Percentiles rank a stretch among this genome's conserved stretches.
Conservation (phyloP, 2,329 filamentous ascomycete genomes). For the Plenodomus lindquistii region DNA sequence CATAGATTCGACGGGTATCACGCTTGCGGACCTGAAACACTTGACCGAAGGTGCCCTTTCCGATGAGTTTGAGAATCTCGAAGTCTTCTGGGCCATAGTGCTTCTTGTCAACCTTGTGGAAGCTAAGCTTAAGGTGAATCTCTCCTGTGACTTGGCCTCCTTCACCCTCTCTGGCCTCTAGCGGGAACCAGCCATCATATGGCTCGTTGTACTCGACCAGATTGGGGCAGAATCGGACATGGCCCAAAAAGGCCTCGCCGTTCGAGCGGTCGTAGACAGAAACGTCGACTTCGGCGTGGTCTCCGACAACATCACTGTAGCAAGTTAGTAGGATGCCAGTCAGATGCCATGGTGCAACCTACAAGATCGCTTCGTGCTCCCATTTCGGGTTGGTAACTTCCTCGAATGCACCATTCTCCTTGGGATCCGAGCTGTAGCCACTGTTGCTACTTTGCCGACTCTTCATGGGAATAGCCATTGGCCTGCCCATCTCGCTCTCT, state of each 20-base stretch:
- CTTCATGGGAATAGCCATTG: constrained; percentile 95
- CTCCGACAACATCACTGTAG: constrained; percentile 84
- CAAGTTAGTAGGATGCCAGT: constrained; percentile 20
- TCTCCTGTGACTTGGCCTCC: constrained; percentile 80
- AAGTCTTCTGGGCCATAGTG: constrained; percentile 96
- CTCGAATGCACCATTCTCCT: constrained; percentile 60
- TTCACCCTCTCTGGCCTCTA: constrained; percentile 79
- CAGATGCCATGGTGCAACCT: constrained; percentile 49
- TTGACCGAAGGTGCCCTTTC: constrained; percentile 97
- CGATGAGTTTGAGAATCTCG: constrained; percentile 92
- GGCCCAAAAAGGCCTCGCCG: constrained; percentile 88
- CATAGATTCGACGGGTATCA: constrained; percentile 93
- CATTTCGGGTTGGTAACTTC: constrained; percentile 84
- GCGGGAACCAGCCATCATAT: constrained; percentile 81
- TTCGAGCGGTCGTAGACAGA: constrained; percentile 88
- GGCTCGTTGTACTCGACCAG: constrained; percentile 69
- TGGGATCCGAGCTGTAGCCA: constrained; percentile 66
- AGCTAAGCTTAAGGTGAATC: constrained; percentile 82
- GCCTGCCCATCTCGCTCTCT: constrained; percentile 78
- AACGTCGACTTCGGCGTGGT: constrained; percentile 86
- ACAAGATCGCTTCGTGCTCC: constrained; percentile 97
- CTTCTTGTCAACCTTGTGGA: constrained; percentile 81
- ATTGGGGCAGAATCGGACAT: constrained; percentile 79
- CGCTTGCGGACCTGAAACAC: constrained; percentile 98
- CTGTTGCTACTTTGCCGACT: constrained; percentile 97